Evolutionary conservation across 805 yeast genomes (phyloP), one percentile per base, ranked within the genome.

Genomic region (Candida michaelii): DNA sequence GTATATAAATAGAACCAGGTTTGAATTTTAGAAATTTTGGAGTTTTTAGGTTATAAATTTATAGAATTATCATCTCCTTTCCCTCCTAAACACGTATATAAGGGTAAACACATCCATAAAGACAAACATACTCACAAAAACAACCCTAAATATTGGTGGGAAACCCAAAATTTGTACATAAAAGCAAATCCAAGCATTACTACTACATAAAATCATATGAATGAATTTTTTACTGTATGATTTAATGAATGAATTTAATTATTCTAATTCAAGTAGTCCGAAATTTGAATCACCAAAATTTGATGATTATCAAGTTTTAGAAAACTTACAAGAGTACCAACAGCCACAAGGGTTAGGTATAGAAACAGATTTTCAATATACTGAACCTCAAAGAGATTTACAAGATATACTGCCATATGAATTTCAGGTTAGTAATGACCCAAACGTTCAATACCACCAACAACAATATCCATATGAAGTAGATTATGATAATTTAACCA

Each of bases 201-300:
- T 16, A 3, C 4, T 9, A 17, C 24, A 31, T 12, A 31, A 18
- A 31, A 4, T 12, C 19, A 10, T 19, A 34, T 34, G 37, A 34
- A 34, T 34, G 37, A 24, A 34, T 24, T 34, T 23, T 34, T 34
- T 34, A 21, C 37, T 34, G 37, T 34, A 34, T 21, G 37, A 34
- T 24, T 34, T 34, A 34, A 34, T 34, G 37, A 34, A 34, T 34
- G 29, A 34, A 34, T 34, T 34, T 24, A 34, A 34, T 34, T 24
- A 24, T 23, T 34, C 39, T 17, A 27, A 27, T 27, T 36, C 39
- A 36, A 36, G 16, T 18, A 27, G 32, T 16, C 31, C 39, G 12
- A 18, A 13, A 27, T 27, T 27, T 36, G 32, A 36, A 18, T 36
- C 39, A 15, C 24, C 32, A 8, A 36, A 36, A 7, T 36, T 36